Conservation (phyloP, 2,329 filamentous ascomycete species). For the Cryphonectria japonica region DNA sequence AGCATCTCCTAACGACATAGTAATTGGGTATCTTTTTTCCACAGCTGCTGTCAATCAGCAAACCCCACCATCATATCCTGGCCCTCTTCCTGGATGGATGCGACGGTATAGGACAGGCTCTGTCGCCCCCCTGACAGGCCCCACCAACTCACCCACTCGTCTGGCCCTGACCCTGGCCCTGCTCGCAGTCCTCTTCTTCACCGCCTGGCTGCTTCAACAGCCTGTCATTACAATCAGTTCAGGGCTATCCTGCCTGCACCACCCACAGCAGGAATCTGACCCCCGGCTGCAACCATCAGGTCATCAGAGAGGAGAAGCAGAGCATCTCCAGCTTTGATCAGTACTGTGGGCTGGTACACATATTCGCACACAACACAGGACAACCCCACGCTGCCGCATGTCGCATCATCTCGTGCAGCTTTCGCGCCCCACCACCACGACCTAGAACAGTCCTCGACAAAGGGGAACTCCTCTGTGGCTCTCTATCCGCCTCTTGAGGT, state of each 20-base stretch:
- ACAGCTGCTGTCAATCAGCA: not conserved
- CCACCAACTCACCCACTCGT: not conserved
- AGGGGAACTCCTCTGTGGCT: not conserved
- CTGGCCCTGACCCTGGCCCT: not conserved
- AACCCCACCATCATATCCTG: no score
- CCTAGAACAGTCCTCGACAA: conserved; percentile 9
- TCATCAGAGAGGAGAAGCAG: not conserved
- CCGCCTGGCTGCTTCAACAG: not conserved
- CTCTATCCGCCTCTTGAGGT: not conserved
- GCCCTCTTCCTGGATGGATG: not conserved
- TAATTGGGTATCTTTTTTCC: not conserved
- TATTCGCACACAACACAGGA: not conserved
- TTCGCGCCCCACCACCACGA: not conserved
- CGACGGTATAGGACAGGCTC: not conserved
- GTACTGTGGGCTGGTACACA: not conserved
- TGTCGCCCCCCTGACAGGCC: not conserved
- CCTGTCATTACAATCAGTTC: not conserved
- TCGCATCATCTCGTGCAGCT: conserved; percentile 6
- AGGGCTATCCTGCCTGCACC: not conserved
- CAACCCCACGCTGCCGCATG: not conserved
- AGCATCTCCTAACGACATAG: not conserved
- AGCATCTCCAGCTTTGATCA: not conserved
- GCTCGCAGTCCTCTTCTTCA: not conserved
- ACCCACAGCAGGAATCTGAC: not conserved
- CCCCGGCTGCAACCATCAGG: not conserved